A percentile compares a stretch with the other conserved stretches of the same genome.
These are phyloP conservation scores for Saccharomycopsis synnaedendra DNA, from an alignment of 805 yeast genomes.

Conservation along the genomic window DNA sequence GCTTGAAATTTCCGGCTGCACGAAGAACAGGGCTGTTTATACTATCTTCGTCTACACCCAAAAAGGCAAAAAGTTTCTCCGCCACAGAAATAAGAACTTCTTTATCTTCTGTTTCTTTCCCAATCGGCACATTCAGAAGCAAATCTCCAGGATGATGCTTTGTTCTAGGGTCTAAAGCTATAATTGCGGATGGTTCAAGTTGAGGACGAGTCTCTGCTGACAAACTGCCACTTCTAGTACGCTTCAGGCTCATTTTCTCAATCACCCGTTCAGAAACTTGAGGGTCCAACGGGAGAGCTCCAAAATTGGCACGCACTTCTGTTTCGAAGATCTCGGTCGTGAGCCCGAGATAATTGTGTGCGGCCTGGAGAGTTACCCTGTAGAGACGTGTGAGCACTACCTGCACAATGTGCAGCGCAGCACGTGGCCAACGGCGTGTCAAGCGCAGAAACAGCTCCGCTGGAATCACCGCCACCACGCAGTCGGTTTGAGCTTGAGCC, in stretches of 20 bases:
- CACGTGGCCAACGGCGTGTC: slow-evolving; percentile 67
- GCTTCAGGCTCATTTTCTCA: not conserved
- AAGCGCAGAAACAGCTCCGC: slow-evolving; percentile 67
- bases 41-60: slow-evolving; percentile 47
- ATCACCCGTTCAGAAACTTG: slow-evolving; percentile 21
- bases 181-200: slow-evolving; percentile 28
- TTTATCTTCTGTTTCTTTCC: slow-evolving; percentile 64
- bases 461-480: slow-evolving; percentile 90
- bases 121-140: slow-evolving; percentile 68
- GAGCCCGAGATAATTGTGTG: slow-evolving; percentile 76
- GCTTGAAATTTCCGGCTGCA: too few relatives aligned
- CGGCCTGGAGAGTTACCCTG: slow-evolving; percentile 85
- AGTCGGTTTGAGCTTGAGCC: slow-evolving; percentile 62
- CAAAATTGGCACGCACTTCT: slow-evolving; percentile 50
- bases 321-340: slow-evolving; percentile 73
- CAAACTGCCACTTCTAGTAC: not conserved
- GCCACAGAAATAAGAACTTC: slow-evolving; percentile 52
- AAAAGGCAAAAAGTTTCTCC: slow-evolving; percentile 55
- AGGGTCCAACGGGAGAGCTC: too few relatives aligned
- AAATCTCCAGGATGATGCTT: slow-evolving; percentile 76
- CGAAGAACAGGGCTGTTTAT: slow-evolving; percentile 18
- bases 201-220: not conserved
- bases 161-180: slow-evolving; percentile 42
- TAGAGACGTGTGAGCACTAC: slow-evolving; percentile 80
- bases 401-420: slow-evolving; percentile 89